phyloP scores from a whole-genome alignment of 768 basidiomycete species.

The Lactifluus volemus region DNA sequence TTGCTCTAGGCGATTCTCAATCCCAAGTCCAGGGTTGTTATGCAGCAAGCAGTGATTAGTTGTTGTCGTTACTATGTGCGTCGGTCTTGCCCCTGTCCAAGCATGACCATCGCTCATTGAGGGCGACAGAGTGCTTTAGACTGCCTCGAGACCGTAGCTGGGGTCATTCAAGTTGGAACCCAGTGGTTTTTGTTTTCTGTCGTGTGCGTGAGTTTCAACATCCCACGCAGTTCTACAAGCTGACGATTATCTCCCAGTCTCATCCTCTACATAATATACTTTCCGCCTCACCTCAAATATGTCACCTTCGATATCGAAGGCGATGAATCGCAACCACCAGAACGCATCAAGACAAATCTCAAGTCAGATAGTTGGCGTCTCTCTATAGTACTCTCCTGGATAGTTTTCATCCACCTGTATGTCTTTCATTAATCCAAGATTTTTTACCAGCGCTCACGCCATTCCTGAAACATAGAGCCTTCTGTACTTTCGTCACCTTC shows the following conservation, averaged over 20 bases:
- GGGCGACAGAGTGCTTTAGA: slow-evolving; percentile 46
- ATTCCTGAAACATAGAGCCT: slow-evolving; percentile 31
- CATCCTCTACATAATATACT: slow-evolving; percentile 87
- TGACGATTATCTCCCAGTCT: slow-evolving; percentile 40
- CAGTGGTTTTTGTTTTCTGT: slow-evolving; percentile 82
- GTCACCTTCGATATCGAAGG: slow-evolving; percentile 34
- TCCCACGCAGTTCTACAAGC: neutral
- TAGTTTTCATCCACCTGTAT: slow-evolving; percentile 66
- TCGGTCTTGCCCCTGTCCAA: slow-evolving; percentile 5
- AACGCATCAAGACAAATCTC: slow-evolving; percentile 39
- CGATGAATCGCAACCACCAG: slow-evolving; percentile 34
- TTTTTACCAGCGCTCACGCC: slow-evolving; percentile 8
- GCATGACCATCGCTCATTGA: neutral
- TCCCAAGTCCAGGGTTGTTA: slow-evolving; percentile 48
- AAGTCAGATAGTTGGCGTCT: slow-evolving; percentile 66
- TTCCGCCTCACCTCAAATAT: slow-evolving; percentile 78
- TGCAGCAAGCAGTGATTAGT: slow-evolving; percentile 74
- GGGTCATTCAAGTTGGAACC: slow-evolving; percentile 69
- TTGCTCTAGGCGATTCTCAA: slow-evolving; percentile 1
- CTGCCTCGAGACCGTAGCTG: slow-evolving; percentile 75
- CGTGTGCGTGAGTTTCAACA: slow-evolving; percentile 50
- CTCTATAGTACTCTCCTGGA: slow-evolving; percentile 69
- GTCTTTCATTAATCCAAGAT: slow-evolving; percentile 23
- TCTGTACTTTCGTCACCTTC: slow-evolving; percentile 53
- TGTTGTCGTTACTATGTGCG: slow-evolving; percentile 77